These are phyloP conservation scores for Solanum gandarillasii DNA, from an alignment of 257 asterid species.

Conservation along the genomic window DNA sequence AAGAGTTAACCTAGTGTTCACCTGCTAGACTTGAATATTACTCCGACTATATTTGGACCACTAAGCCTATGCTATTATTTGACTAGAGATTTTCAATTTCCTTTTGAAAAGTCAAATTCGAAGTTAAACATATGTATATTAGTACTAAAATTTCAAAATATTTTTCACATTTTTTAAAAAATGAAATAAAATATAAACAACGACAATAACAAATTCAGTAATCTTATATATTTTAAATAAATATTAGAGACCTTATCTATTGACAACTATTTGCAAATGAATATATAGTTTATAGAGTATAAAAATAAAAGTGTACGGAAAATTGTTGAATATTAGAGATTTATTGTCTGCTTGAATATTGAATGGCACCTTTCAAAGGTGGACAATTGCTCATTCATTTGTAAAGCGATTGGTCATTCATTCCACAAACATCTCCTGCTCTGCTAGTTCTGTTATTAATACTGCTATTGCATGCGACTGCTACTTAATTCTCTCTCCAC, in stretches of 20 bases:
- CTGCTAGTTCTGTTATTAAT: neutral
- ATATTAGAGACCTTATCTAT: no score
- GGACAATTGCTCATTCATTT: constrained; percentile 15
- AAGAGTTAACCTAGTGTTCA: neutral
- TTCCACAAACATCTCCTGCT: neutral
- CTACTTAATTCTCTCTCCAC: neutral
- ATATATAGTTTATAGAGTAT: no score
- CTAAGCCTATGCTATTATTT: neutral
- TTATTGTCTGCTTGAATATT: constrained; percentile 26
- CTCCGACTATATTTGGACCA: neutral
- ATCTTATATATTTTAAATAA: no score
- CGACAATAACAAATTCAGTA: no score
- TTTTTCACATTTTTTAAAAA: accelerated
- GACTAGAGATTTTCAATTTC: neutral
- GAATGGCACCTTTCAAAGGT: constrained; percentile 40
- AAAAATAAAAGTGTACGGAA: neutral
- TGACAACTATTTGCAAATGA: no score
- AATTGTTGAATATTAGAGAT: neutral
- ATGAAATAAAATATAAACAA: no score
- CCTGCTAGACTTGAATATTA: neutral
- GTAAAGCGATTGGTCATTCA: constrained; percentile 7
- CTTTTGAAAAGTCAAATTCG: neutral
- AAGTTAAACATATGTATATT: no score
- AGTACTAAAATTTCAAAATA: no score
- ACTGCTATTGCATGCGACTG: neutral